Percentiles rank a stretch among this genome's conserved stretches.
These are phyloP conservation scores for Metschnikowia peoriensis DNA, from an alignment of 805 yeast genomes.

Conservation along the genomic window DNA sequence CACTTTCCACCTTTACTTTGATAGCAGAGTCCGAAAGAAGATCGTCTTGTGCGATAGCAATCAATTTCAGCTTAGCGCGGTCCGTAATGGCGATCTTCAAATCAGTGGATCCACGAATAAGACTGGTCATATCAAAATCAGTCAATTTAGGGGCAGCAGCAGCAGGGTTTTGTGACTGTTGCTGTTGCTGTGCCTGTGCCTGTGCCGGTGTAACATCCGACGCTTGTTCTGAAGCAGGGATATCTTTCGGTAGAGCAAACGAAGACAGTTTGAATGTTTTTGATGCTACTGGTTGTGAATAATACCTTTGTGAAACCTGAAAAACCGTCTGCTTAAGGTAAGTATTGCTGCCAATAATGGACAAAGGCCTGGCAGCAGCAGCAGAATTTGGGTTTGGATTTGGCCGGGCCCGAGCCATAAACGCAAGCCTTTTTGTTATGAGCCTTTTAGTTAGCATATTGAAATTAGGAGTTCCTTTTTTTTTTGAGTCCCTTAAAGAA, in stretches of 20 bases:
- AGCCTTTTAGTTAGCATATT: neutral
- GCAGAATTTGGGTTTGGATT: too few relatives aligned
- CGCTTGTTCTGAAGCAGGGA: neutral
- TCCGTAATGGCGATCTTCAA: slow-evolving; percentile 46
- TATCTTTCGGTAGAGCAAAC: slow-evolving; percentile 29
- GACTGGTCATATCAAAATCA: slow-evolving; percentile 29
- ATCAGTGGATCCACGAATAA: slow-evolving; percentile 35
- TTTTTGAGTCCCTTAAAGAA: too few relatives aligned
- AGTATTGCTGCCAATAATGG: neutral
- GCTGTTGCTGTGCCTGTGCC: neutral
- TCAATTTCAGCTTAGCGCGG: slow-evolving; percentile 52
- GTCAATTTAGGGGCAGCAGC: neutral
- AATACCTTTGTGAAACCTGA: neutral
- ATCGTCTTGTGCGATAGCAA: slow-evolving; percentile 51
- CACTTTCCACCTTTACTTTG: slow-evolving; percentile 80
- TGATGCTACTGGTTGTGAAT: slow-evolving; percentile 1
- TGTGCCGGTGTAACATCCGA: neutral
- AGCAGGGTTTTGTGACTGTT: neutral
- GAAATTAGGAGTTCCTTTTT: too few relatives aligned
- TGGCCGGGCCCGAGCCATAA: neutral
- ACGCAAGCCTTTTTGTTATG: neutral
- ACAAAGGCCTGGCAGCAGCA: neutral
- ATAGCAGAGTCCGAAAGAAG: slow-evolving; percentile 55
- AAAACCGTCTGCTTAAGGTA: neutral
- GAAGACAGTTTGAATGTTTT: slow-evolving; percentile 29